Evolutionary conservation across 768 basidiomycete genomes (phyloP).

Genomic region (Boletus barrowsii): DNA sequence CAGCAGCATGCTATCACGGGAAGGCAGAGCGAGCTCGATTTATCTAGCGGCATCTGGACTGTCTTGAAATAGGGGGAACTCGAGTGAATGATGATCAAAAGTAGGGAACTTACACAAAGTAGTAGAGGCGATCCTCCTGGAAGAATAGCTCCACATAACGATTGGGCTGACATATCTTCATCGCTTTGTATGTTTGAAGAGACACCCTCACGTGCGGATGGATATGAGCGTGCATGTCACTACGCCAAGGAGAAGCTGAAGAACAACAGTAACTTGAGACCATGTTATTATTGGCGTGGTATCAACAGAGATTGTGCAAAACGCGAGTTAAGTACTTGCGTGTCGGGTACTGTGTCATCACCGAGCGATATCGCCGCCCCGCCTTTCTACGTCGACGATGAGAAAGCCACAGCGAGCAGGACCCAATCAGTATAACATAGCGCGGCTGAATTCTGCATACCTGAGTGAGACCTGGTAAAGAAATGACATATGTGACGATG

Average conservation of each 20-base stretch:
- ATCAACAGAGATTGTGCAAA: not conserved
- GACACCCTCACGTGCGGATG: not conserved
- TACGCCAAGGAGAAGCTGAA: not conserved
- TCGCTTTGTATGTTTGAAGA: not conserved
- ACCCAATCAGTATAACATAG: too few species aligned
- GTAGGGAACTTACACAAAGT: not conserved
- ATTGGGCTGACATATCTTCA: not conserved
- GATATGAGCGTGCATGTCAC: not conserved
- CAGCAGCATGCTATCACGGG: not conserved
- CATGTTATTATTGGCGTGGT: not conserved
- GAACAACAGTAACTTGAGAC: not conserved
- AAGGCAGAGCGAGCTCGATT: too few species aligned
- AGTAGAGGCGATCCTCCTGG: not conserved
- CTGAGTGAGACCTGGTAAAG: not conserved
- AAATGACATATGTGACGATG: not conserved
- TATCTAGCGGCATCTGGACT: too few species aligned
- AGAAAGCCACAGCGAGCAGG: not conserved
- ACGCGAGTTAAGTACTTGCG: not conserved
- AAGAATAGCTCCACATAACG: not conserved
- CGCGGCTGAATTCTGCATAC: not conserved
- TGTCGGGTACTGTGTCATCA: not conserved
- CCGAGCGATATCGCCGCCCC: too few species aligned
- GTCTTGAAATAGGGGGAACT: too few species aligned
- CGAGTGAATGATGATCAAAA: too few species aligned
- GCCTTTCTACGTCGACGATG: not conserved